Percentiles rank a stretch among this genome's conserved stretches.
Conservation (phyloP, 1,284 basidiomycete genomes). For the Cutaneotrichosporon spelunceum region DNA sequence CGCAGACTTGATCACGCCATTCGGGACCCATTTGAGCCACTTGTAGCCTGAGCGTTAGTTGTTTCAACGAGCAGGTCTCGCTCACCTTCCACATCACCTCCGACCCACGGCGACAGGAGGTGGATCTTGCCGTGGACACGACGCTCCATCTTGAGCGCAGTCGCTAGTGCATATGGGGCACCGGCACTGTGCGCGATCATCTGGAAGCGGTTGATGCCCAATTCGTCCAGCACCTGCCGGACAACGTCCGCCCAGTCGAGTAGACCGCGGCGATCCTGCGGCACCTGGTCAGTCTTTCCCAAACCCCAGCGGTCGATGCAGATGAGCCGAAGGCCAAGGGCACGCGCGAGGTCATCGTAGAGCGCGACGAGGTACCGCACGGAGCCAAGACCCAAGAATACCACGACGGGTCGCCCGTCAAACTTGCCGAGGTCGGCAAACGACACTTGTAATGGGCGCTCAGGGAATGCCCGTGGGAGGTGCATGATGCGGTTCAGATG, state of each 20-base stretch:
- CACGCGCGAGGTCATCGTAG: slow-evolving; percentile 92
- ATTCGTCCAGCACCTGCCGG: slow-evolving; percentile 77
- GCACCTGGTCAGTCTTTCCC: slow-evolving; percentile 71
- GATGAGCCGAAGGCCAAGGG: slow-evolving; percentile 79
- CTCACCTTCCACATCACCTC: slow-evolving; percentile 72
- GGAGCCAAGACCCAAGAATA: slow-evolving; percentile 90
- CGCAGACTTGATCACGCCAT: slow-evolving; percentile 86
- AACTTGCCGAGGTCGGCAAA: slow-evolving; percentile 83
- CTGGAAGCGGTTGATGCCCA: slow-evolving; percentile 76
- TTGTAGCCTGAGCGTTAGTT: slow-evolving; percentile 64
- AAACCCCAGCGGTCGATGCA: slow-evolving; percentile 97
- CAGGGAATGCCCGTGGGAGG: slow-evolving; percentile 61
- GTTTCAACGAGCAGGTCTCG: slow-evolving; percentile 36
- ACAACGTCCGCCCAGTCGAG: slow-evolving; percentile 88
- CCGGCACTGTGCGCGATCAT: slow-evolving; percentile 96
- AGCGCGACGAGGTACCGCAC: slow-evolving; percentile 90
- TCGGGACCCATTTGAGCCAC: slow-evolving; percentile 95
- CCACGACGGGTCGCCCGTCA: slow-evolving; percentile 76
- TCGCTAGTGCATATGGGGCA: slow-evolving; percentile 87
- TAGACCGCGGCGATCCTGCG: slow-evolving; percentile 67
- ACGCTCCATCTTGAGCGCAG: slow-evolving; percentile 68
- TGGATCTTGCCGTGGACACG: slow-evolving; percentile 81
- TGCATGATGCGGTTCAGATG: slow-evolving; percentile 77
- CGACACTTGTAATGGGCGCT: slow-evolving; percentile 81
- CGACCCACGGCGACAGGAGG: slow-evolving; percentile 94